These are phyloP conservation scores for Aeminium ludgeri DNA, from an alignment of 495 filamentous ascomycete species.

Conservation along the genomic window DNA sequence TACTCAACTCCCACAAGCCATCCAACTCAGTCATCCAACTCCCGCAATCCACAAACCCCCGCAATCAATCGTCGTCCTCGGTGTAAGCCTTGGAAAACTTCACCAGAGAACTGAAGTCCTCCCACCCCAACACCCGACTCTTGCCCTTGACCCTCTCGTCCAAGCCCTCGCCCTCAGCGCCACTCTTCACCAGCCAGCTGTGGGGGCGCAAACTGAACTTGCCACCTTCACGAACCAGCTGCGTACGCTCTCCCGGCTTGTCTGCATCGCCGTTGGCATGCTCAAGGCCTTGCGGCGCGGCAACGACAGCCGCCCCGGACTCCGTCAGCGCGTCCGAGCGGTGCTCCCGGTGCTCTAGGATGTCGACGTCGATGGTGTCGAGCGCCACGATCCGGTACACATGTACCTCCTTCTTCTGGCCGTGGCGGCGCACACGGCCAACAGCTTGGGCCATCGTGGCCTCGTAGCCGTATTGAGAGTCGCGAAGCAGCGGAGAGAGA, in stretches of 20 bases:
- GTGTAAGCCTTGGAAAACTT: slow-evolving; percentile 16
- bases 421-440: slow-evolving; percentile 48
- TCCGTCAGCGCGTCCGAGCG: slow-evolving; percentile 11
- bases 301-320: neutral
- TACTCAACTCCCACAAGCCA: too few species aligned
- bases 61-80: slow-evolving; percentile 13
- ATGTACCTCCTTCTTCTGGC: slow-evolving; percentile 48
- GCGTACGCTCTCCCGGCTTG: slow-evolving; percentile 10
- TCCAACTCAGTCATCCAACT: too few species aligned
- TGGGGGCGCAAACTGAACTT: slow-evolving; percentile 15
- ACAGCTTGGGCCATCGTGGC: slow-evolving; percentile 51
- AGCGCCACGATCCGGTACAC: slow-evolving; percentile 51
- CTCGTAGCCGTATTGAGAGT: slow-evolving; percentile 40
- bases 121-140: slow-evolving; percentile 10
- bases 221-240: slow-evolving; percentile 14
- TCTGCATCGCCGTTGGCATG: neutral
- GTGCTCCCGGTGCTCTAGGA: slow-evolving; percentile 33
- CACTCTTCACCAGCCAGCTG: slow-evolving; percentile 13
- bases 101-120: slow-evolving; percentile 16
- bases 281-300: neutral
- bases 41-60: neutral
- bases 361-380: slow-evolving; percentile 53
- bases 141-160: slow-evolving; percentile 6
- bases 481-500: slow-evolving; percentile 40
- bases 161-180: neutral